phyloP scores from a whole-genome alignment of 2,329 filamentous ascomycete species.

The Ascochyta lentis region DNA sequence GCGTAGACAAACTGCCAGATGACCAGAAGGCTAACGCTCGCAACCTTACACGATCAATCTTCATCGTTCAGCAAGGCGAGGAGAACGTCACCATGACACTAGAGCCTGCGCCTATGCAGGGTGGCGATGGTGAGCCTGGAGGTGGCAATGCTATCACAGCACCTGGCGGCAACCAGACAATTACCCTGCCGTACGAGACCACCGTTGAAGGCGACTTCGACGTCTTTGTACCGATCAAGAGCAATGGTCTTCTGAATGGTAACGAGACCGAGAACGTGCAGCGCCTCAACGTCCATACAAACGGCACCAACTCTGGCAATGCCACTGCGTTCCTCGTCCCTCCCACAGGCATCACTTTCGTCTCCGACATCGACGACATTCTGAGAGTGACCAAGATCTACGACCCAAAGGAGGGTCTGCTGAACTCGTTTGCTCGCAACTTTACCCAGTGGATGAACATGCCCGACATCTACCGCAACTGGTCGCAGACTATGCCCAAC shows the following conservation, averaged over 20 bases:
- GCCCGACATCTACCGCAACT: slow-evolving; percentile 79
- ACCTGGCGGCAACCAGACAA: slow-evolving; percentile 66
- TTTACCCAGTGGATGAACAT: slow-evolving; percentile 80
- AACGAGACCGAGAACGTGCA: slow-evolving; percentile 71
- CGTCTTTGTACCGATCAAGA: slow-evolving; percentile 69
- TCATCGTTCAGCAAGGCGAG: slow-evolving; percentile 74
- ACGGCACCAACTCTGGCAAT: slow-evolving; percentile 71
- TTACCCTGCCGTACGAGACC: slow-evolving; percentile 70
- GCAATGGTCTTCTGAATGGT: slow-evolving; percentile 63
- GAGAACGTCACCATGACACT: slow-evolving; percentile 70
- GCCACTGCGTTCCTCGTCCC: slow-evolving; percentile 80
- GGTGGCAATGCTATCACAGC: slow-evolving; percentile 60
- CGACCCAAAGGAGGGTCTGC: slow-evolving; percentile 72
- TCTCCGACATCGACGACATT: slow-evolving; percentile 83
- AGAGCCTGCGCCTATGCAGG: slow-evolving; percentile 63
- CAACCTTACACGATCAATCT: slow-evolving; percentile 76
- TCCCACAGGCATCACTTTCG: slow-evolving; percentile 70
- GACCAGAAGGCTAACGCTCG: slow-evolving; percentile 71
- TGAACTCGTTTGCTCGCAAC: slow-evolving; percentile 76
- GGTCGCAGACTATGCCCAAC: slow-evolving; percentile 69
- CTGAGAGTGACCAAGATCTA: slow-evolving; percentile 84
- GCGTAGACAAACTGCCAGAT: slow-evolving; percentile 64
- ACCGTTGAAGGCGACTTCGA: slow-evolving; percentile 76
- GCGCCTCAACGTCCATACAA: slow-evolving; percentile 70
- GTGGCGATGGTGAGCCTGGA: slow-evolving; percentile 56